Conservation (phyloP, 2,329 filamentous ascomycete species). For the Thielaviopsis musarum region DNA sequence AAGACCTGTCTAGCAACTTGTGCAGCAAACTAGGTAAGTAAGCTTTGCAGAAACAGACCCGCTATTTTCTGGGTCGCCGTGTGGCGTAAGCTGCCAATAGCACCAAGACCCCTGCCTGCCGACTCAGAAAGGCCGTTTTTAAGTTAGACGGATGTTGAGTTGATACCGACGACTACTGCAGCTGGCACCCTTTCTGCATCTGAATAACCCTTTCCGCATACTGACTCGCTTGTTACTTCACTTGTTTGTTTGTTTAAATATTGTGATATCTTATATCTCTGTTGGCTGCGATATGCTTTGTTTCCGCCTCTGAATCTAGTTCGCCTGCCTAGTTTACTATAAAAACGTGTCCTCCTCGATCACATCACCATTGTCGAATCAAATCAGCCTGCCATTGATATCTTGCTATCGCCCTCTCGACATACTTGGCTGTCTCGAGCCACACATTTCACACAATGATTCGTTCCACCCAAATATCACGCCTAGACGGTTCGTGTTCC, state of each 20-base stretch:
- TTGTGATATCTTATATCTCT: background rate
- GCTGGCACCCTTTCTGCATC: background rate
- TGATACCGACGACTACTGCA: background rate
- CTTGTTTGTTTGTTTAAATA: background rate
- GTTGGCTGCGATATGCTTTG: background rate
- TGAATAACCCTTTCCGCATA: background rate
- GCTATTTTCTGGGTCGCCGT: background rate
- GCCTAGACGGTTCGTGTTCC: constrained; percentile 57
- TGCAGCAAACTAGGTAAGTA: no score
- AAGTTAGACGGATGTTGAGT: no score
- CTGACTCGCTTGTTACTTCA: background rate
- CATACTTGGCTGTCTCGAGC: background rate
- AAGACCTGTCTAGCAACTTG: no score
- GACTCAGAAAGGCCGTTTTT: background rate
- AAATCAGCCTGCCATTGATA: background rate
- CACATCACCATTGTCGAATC: background rate
- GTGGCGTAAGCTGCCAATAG: background rate
- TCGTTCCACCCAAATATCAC: constrained; percentile 80
- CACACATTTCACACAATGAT: constrained; percentile 42
- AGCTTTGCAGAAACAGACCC: background rate
- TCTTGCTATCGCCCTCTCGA: background rate
- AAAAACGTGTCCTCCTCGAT: background rate
- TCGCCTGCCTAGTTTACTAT: background rate
- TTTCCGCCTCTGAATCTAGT: background rate
- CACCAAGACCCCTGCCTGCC: background rate